A percentile compares a stretch with the other conserved stretches of the same genome.
Conservation (phyloP, 75 land plant genomes). For the Gnetum montanum region DNA sequence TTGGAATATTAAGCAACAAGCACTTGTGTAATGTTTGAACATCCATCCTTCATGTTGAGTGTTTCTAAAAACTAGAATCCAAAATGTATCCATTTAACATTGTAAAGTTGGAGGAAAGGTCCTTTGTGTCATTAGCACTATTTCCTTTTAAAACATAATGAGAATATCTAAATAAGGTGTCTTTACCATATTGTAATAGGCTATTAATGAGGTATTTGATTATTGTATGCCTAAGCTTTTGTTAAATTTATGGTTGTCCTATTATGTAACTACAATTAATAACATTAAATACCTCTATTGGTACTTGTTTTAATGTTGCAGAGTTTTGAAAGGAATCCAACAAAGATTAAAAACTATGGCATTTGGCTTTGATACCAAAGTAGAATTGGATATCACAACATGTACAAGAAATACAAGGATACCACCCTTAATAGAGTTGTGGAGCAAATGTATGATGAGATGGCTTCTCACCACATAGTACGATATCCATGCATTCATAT, state of each 20-base stretch:
- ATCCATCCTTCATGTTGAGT: too few species aligned
- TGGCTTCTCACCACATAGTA: conserved; percentile 71
- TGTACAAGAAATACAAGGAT: conserved; percentile 74
- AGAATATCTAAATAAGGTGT: neutral
- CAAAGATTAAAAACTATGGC: conserved; percentile 52
- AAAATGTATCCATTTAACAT: too few species aligned
- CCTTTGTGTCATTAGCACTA: too few species aligned
- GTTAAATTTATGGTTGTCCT: neutral
- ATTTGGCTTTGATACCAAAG: conserved; percentile 64
- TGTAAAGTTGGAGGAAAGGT: too few species aligned
- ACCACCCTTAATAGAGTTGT: conserved; percentile 58
- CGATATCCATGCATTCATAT: conserved; percentile 59
- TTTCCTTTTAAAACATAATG: too few species aligned
- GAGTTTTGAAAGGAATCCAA: conserved; percentile 66
- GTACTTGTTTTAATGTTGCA: neutral
- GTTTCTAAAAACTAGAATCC: too few species aligned
- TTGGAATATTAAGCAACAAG: too few species aligned
- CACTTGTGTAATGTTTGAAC: too few species aligned
- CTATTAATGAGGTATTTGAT: conserved; percentile 59
- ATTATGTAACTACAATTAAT: neutral
- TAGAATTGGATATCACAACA: conserved; percentile 70
- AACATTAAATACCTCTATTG: neutral
- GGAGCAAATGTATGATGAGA: conserved; percentile 65
- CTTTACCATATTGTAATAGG: conserved; percentile 16
- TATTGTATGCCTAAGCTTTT: too few species aligned